A percentile compares a stretch with the other conserved stretches of the same genome.
Conservation (phyloP, 805 yeast genomes). For the Pichia exigua region DNA sequence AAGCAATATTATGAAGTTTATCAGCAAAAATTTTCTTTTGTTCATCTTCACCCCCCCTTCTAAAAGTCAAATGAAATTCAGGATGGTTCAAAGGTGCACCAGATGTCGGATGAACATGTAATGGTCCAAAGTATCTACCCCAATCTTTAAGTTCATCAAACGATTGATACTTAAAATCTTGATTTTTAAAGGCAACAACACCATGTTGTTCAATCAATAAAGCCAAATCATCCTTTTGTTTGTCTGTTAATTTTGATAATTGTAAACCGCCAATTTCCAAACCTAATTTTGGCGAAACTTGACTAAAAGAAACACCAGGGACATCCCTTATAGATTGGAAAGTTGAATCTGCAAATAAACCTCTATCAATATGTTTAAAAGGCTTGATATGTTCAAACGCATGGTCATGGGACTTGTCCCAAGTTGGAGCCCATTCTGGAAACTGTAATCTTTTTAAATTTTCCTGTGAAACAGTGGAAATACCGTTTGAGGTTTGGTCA, state of each 20-base stretch:
- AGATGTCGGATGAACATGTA: constrained; percentile 68
- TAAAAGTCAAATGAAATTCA: constrained; percentile 54
- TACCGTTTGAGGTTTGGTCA: constrained; percentile 6
- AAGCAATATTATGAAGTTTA: constrained; percentile 35
- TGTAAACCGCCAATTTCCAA: constrained; percentile 56
- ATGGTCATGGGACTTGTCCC: constrained; percentile 12
- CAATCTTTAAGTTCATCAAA: constrained; percentile 41
- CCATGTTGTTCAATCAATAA: constrained; percentile 63
- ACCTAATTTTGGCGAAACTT: constrained; percentile 65
- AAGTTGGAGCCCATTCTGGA: constrained; percentile 15
- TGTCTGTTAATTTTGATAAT: constrained; percentile 42
- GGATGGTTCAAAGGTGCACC: constrained; percentile 58
- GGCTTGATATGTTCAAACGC: constrained; percentile 36
- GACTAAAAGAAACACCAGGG: constrained; percentile 24
- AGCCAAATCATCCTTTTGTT: constrained; percentile 64
- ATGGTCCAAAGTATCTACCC: constrained; percentile 60
- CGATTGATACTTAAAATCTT: constrained; percentile 55
- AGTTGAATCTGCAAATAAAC: constrained; percentile 53
- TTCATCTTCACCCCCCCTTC: constrained; percentile 37
- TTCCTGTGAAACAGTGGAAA: constrained; percentile 11
- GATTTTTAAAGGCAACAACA: constrained; percentile 58
- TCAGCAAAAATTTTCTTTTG: constrained; percentile 29
- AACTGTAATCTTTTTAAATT: constrained; percentile 4
- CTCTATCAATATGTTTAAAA: constrained; percentile 56
- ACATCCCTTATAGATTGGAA: constrained; percentile 40